Evolutionary conservation across 2,329 filamentous ascomycete species (phyloP).

Genomic region (Didymellaceae sp.): DNA sequence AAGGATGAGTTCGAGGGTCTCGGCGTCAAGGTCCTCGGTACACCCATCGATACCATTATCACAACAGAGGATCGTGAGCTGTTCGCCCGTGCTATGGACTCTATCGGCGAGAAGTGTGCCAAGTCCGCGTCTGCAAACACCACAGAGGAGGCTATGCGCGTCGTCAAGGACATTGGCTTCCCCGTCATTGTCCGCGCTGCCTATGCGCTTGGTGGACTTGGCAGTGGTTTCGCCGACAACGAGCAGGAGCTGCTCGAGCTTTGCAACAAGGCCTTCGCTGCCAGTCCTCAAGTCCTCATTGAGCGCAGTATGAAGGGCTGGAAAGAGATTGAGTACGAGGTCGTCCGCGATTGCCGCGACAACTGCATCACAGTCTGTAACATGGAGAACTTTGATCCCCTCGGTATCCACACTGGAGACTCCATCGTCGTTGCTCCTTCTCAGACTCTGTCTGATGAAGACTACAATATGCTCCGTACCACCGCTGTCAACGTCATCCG

Average conservation of each 20-base stretch:
- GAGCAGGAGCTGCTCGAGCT: slow-evolving; percentile 82
- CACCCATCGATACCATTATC: slow-evolving; percentile 96
- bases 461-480: slow-evolving; percentile 98
- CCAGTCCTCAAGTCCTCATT: slow-evolving; percentile 93
- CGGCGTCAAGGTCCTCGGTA: slow-evolving; percentile 93
- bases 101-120: slow-evolving; percentile 96
- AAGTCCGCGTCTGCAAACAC: slow-evolving; percentile 93
- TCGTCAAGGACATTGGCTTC: slow-evolving; percentile 89
- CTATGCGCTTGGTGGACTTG: slow-evolving; percentile 92
- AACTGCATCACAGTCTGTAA: slow-evolving; percentile 99
- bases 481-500: slow-evolving; percentile 97
- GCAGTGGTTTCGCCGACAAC: slow-evolving; percentile 93
- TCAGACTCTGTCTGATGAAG: slow-evolving; percentile 94
- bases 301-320: slow-evolving; percentile 99
- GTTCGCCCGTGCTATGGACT: slow-evolving; percentile 97
- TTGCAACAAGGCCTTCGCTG: slow-evolving; percentile 93
- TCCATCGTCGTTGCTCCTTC: slow-evolving; percentile 98
- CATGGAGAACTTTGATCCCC: slow-evolving; percentile 99
- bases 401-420: slow-evolving; percentile 97
- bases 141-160: slow-evolving; percentile 85
- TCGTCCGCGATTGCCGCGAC: slow-evolving; percentile 91
- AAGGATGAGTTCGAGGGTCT: slow-evolving; percentile 95
- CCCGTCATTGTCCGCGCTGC: slow-evolving; percentile 97
- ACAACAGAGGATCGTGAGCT: slow-evolving; percentile 98
- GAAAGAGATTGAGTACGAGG: slow-evolving; percentile 99